Conservation (phyloP, 306 rosid species). For the Lablab purpureus region DNA sequence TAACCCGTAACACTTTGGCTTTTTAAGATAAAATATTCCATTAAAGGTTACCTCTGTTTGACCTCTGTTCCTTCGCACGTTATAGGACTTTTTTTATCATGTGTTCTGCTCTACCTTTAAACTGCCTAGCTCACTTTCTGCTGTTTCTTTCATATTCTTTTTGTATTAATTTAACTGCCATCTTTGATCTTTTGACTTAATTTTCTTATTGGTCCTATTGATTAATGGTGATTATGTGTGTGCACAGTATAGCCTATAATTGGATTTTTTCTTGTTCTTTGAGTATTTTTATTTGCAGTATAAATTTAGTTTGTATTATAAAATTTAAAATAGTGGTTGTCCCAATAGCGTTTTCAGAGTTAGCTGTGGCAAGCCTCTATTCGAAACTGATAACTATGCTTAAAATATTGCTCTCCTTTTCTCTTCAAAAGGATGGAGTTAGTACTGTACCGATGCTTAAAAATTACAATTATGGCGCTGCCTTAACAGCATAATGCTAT, state of each 20-base stretch:
- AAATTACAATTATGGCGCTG: too few relatives aligned
- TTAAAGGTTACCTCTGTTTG: not conserved
- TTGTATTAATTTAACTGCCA: not conserved
- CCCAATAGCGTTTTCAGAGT: not conserved
- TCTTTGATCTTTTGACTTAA: not conserved
- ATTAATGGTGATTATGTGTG: not conserved
- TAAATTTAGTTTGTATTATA: slow-evolving; percentile 1
- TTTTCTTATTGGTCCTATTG: not conserved
- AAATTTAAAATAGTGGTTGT: not conserved
- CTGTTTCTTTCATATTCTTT: not conserved
- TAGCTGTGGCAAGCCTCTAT: not conserved
- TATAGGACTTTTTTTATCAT: not conserved
- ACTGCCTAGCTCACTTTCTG: not conserved
- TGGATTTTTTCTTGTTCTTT: not conserved
- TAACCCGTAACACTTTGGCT: not conserved
- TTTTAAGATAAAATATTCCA: not conserved
- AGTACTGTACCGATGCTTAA: not conserved
- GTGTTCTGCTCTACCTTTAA: not conserved
- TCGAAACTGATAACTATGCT: not conserved
- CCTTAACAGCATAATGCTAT: not conserved
- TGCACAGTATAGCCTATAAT: not conserved
- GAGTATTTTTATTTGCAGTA: not conserved
- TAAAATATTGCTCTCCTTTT: not conserved
- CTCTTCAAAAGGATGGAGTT: not conserved
- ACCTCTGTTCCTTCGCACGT: not conserved